Evolutionary conservation across 2,329 filamentous ascomycete species (phyloP).

Genomic region (Colletotrichum ledebouriae): DNA sequence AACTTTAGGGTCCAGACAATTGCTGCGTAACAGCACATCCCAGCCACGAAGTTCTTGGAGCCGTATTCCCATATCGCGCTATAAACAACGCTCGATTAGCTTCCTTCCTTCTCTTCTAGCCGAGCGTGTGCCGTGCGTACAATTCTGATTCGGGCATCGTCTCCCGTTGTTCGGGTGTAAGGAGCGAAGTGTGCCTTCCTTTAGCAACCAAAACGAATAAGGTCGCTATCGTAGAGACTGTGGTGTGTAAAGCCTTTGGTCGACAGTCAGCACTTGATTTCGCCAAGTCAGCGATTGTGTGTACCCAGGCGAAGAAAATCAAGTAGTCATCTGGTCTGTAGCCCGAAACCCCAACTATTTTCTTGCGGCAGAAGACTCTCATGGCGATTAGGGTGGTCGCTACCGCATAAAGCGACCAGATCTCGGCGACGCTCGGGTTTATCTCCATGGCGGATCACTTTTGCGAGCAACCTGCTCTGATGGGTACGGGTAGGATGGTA

Average conservation of each 20-base stretch:
- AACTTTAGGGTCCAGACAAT: slow-evolving; percentile 57
- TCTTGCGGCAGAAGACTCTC: slow-evolving; percentile 50
- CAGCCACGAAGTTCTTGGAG: slow-evolving; percentile 53
- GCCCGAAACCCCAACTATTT: slow-evolving; percentile 50
- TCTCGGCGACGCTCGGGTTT: slow-evolving; percentile 47
- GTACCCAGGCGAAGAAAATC: slow-evolving; percentile 49
- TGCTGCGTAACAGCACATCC: slow-evolving; percentile 48
- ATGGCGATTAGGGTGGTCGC: slow-evolving; percentile 50
- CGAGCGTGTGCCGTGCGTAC: background rate
- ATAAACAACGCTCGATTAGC: background rate
- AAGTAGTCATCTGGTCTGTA: slow-evolving; percentile 53
- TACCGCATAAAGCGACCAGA: slow-evolving; percentile 54
- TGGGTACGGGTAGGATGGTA: background rate
- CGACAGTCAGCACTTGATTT: background rate
- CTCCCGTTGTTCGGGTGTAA: slow-evolving; percentile 50
- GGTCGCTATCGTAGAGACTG: slow-evolving; percentile 19
- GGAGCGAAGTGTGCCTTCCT: slow-evolving; percentile 48
- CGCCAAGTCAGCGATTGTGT: background rate
- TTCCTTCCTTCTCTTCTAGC: background rate
- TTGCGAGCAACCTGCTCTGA: slow-evolving; percentile 6
- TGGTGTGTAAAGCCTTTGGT: slow-evolving; percentile 8
- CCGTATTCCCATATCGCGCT: slow-evolving; percentile 47
- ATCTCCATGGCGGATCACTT: slow-evolving; percentile 18
- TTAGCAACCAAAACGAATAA: slow-evolving; percentile 48
- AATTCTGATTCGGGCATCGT: slow-evolving; percentile 48